phyloP scores from a whole-genome alignment of 805 yeast species.

The Teunomyces barrocoloradensis region DNA sequence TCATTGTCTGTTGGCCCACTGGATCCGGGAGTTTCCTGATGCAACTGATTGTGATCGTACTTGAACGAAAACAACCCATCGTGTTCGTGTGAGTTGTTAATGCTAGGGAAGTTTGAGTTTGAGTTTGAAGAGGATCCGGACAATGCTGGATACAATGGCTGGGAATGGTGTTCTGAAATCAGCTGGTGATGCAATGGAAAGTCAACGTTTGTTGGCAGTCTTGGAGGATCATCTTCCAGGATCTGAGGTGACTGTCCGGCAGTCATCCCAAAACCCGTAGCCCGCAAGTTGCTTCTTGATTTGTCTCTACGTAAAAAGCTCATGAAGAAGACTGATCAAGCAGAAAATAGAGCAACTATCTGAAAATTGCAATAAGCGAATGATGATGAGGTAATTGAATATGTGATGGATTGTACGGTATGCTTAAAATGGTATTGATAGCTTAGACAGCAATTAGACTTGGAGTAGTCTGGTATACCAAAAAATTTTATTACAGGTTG shows the following conservation, averaged over 20 bases:
- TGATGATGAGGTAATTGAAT: not conserved
- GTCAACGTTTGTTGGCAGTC: conserved; percentile 6
- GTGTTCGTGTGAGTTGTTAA: conserved; percentile 3
- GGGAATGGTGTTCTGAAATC: conserved; percentile 1
- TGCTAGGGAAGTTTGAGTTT: not conserved
- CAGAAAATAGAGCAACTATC: not conserved
- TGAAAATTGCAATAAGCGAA: not conserved
- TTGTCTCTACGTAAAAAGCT: conserved; percentile 26
- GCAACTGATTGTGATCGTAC: conserved; percentile 7
- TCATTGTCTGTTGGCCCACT: not conserved
- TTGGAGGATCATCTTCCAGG: conserved; percentile 3
- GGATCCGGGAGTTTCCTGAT: not conserved
- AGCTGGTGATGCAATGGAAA: not conserved
- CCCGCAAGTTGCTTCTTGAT: conserved; percentile 14
- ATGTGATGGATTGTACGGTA: not conserved
- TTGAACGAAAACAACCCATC: conserved; percentile 10
- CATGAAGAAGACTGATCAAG: conserved; percentile 11
- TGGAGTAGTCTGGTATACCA: not conserved
- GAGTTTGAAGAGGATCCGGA: conserved; percentile 6
- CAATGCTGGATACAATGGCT: conserved; percentile 6
- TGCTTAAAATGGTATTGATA: no score
- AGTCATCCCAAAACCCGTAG: conserved; percentile 6
- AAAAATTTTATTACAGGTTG: conserved; percentile 1
- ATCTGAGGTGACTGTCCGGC: conserved; percentile 11
- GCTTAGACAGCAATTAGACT: no score